These are phyloP conservation scores for Penicillium brasilianum DNA, from an alignment of 2,329 filamentous ascomycete genomes.

Conservation along the genomic window DNA sequence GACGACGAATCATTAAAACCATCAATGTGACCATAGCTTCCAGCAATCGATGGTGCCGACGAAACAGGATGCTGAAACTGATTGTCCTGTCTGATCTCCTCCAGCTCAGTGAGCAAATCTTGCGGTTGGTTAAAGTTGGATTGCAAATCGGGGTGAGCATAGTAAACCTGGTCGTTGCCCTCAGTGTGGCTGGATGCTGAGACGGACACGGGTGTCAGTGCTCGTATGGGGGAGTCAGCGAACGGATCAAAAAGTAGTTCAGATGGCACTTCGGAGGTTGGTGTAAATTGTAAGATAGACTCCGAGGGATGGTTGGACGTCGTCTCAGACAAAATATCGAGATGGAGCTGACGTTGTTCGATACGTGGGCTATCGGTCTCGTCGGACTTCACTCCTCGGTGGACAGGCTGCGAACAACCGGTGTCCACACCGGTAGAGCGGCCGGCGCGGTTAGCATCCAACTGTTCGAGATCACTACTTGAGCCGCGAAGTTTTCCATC, in stretches of 20 bases:
- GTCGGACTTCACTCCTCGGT: conserved; percentile 31
- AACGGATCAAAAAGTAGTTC: conserved; percentile 32
- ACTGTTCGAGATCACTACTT: conserved; percentile 13
- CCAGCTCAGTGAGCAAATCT: conserved; percentile 21
- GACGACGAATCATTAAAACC: conserved; percentile 41
- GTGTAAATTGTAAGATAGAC: conserved; percentile 51
- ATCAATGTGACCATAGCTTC: conserved; percentile 46
- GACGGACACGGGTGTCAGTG: conserved; percentile 24
- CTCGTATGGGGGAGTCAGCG: conserved; percentile 19
- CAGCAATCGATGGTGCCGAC: conserved; percentile 43
- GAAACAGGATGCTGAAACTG: conserved; percentile 35
- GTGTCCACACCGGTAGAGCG: conserved; percentile 47
- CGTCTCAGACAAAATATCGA: conserved; percentile 39
- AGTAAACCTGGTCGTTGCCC: conserved; percentile 39
- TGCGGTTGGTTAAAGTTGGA: conserved; percentile 28
- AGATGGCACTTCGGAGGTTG: conserved; percentile 50
- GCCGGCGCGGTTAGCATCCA: conserved; percentile 27
- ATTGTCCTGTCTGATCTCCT: conserved; percentile 17
- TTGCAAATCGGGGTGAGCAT: conserved; percentile 37
- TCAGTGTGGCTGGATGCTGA: conserved; percentile 43
- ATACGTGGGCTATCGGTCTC: conserved; percentile 12
- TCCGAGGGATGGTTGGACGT: conserved; percentile 49
- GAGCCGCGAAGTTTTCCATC: conserved; percentile 42
- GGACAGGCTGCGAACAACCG: conserved; percentile 30
- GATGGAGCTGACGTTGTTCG: conserved; percentile 30